These are phyloP conservation scores for Mortierella hygrophila DNA, from an alignment of 192 early-diverging fungal species.

Conservation along the genomic window DNA sequence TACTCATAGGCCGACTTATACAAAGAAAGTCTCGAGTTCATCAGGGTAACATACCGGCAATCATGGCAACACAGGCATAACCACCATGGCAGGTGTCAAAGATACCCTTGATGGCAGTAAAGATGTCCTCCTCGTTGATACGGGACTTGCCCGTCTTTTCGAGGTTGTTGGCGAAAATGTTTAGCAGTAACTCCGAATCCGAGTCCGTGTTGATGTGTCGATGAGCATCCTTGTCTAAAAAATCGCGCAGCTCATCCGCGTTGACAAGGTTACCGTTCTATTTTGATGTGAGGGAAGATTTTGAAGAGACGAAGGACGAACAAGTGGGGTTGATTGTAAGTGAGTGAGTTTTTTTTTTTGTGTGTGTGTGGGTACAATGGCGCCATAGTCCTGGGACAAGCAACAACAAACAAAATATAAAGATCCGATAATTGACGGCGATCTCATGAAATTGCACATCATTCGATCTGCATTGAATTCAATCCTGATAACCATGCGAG, in stretches of 20 bases:
- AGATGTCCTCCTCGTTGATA: constrained; percentile 98
- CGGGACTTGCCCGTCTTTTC: constrained; percentile 96
- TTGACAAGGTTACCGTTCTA: constrained; percentile 99
- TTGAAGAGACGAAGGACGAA: neutral
- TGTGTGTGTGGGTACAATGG: neutral
- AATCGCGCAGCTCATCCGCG: constrained; percentile 85
- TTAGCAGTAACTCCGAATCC: constrained; percentile 96
- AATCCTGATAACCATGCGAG: neutral
- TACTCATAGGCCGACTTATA: too few species aligned
- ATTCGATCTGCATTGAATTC: neutral
- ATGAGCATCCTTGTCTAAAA: constrained; percentile 93
- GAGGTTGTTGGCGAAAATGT: constrained; percentile 96
- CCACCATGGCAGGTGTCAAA: constrained; percentile 87
- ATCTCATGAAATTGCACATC: constrained; percentile 2
- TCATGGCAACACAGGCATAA: constrained; percentile 94
- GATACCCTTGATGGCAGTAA: constrained; percentile 86
- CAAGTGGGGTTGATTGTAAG: neutral
- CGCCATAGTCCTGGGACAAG: neutral
- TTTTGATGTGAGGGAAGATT: neutral
- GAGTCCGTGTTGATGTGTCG: constrained; percentile 99
- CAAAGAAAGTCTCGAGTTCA: too few species aligned
- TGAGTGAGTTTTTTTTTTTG: constrained; percentile 18
- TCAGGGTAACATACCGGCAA: constrained; percentile 74
- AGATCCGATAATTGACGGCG: constrained; percentile 2
- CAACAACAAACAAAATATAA: neutral